Percentiles rank a stretch among this genome's conserved stretches.
Conservation (phyloP, 495 filamentous ascomycete species). For the Neurospora hispaniola region DNA sequence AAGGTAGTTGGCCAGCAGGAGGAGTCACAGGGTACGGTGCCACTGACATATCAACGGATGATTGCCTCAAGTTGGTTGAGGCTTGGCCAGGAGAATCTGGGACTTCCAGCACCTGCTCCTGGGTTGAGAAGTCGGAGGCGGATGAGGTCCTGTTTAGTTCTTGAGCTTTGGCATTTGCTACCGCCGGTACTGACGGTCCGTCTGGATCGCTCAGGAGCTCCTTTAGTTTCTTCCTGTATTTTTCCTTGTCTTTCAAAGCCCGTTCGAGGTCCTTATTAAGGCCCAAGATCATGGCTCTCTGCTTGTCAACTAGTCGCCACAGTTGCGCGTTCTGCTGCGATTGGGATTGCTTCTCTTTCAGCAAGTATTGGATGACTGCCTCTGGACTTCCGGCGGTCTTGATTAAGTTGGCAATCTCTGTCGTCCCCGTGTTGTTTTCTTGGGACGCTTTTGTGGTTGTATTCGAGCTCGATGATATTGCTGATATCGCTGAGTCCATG, state of each 20-base stretch:
- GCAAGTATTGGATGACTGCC: conserved; percentile 73
- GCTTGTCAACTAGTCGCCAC: conserved; percentile 94
- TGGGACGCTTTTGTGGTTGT: conserved; percentile 49
- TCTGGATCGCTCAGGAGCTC: conserved; percentile 42
- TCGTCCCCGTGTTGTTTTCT: conserved; percentile 39
- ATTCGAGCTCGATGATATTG: conserved; percentile 59
- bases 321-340: conserved; percentile 84
- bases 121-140: conserved; percentile 4
- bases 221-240: conserved; percentile 83
- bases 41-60: conserved; percentile 41
- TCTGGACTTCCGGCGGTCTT: conserved; percentile 81
- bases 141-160: conserved; percentile 3
- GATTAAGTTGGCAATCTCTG: conserved; percentile 64
- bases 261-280: conserved; percentile 92
- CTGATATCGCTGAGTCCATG: conserved; percentile 89
- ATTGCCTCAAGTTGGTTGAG: conserved; percentile 33
- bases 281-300: conserved; percentile 83
- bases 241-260: conserved; percentile 87
- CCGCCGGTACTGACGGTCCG: conserved; percentile 10
- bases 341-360: conserved; percentile 84
- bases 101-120: conserved; percentile 25
- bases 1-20: conserved; percentile 28
- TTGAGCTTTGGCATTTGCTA: conserved; percentile 2
- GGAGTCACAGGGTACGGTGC: conserved; percentile 49
- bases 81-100: conserved; percentile 34